Evolutionary conservation across 1,284 basidiomycete species (phyloP).

Genomic region (Pseudozyma pruni): DNA sequence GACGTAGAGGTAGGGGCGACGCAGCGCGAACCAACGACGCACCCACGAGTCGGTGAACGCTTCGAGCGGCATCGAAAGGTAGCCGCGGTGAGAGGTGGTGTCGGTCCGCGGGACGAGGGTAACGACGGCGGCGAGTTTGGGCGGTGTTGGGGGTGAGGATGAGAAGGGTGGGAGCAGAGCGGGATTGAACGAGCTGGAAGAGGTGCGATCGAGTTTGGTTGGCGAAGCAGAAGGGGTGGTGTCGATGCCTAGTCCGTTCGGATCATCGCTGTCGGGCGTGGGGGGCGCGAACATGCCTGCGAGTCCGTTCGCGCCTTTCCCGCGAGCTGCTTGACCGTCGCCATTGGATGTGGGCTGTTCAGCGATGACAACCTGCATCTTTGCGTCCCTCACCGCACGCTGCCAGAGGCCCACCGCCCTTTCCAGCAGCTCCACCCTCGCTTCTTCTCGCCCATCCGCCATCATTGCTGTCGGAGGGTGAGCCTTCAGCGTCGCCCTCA

Average conservation of each 20-base stretch:
- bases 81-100: conserved; percentile 83
- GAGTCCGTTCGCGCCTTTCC: background rate
- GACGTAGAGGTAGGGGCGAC: conserved; percentile 84
- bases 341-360: conserved; percentile 20
- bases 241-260: conserved; percentile 7
- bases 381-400: conserved; percentile 37
- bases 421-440: conserved; percentile 24
- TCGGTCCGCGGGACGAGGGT: conserved; percentile 72
- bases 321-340: background rate
- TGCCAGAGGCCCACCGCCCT: conserved; percentile 48
- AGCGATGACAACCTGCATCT: conserved; percentile 38
- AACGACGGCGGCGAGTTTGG: conserved; percentile 55
- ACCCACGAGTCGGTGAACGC: conserved; percentile 84
- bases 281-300: conserved; percentile 6
- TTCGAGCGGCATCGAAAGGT: conserved; percentile 81
- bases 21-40: conserved; percentile 85
- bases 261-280: background rate
- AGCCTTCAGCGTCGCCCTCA: conserved; percentile 76
- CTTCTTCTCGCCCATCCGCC: conserved; percentile 48
- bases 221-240: conserved; percentile 1
- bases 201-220: conserved; percentile 1
- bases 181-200: background rate
- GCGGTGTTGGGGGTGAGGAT: background rate
- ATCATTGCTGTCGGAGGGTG: conserved; percentile 22
- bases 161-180: background rate